Conservation (phyloP, 345 rosid genomes). For the Fremontodendron californicum region DNA sequence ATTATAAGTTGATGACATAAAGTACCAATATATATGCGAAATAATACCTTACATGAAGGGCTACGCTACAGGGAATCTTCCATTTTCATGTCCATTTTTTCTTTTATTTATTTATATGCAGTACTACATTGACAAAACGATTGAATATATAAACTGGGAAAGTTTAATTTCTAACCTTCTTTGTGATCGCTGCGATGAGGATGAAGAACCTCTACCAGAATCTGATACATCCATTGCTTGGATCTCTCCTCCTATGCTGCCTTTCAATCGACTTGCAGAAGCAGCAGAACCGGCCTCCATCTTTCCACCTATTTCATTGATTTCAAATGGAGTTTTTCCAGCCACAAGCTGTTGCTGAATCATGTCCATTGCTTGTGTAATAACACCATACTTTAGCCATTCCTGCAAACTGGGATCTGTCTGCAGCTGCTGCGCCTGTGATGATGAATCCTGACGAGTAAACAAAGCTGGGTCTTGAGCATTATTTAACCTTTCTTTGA, state of each 20-base stretch:
- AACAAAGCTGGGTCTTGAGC: not conserved
- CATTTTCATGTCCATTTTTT: not conserved
- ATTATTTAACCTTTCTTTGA: not conserved
- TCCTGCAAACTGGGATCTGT: slow-evolving; percentile 1
- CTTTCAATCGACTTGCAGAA: not conserved
- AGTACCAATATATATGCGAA: no score
- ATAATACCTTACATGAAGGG: not conserved
- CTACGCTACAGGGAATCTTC: not conserved
- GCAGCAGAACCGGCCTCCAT: not conserved
- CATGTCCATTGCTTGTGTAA: slow-evolving; percentile 5
- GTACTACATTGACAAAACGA: not conserved
- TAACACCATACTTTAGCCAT: not conserved
- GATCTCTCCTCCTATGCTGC: not conserved
- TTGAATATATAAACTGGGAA: no score
- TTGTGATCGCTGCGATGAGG: slow-evolving; percentile 8
- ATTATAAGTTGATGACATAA: no score
- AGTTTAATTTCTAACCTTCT: slow-evolving; percentile 14
- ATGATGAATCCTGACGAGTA: not conserved
- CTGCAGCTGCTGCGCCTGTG: not conserved
- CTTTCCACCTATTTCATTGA: not conserved
- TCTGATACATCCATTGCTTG: slow-evolving; percentile 1
- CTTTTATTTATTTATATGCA: no score
- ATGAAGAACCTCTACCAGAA: slow-evolving; percentile 2
- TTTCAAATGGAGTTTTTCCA: not conserved
- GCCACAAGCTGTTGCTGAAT: not conserved